Percentiles rank a stretch among this genome's conserved stretches.
These are phyloP conservation scores for Oryza officinalis DNA, from an alignment of 176 grass and related monocot genomes.

Conservation along the genomic window DNA sequence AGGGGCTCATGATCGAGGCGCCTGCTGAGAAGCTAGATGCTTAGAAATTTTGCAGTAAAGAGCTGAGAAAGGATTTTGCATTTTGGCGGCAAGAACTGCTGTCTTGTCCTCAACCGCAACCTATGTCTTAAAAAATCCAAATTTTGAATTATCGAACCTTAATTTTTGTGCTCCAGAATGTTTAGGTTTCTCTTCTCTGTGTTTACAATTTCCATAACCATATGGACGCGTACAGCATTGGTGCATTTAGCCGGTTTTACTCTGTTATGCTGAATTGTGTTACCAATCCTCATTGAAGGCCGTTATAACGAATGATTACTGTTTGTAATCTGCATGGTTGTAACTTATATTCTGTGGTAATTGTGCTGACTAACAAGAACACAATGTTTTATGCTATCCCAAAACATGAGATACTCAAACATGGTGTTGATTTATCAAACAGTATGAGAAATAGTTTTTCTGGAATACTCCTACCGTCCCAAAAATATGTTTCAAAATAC, in stretches of 20 bases:
- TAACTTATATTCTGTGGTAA: no score
- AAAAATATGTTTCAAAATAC: no score
- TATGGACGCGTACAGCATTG: background rate
- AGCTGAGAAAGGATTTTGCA: background rate
- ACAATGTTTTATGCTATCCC: no score
- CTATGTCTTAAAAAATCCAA: background rate
- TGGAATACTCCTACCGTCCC: no score
- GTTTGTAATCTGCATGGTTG: no score
- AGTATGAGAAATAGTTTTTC: no score
- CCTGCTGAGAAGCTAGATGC: slow-evolving; percentile 62
- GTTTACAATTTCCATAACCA: background rate
- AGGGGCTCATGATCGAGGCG: slow-evolving; percentile 51
- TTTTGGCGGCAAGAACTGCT: background rate
- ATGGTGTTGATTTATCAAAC: no score
- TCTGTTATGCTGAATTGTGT: background rate
- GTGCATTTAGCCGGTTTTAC: background rate
- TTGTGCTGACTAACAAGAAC: no score
- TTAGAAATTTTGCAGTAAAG: slow-evolving; percentile 16
- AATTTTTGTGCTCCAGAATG: background rate
- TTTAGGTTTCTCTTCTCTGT: background rate
- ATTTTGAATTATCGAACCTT: slow-evolving; percentile 34
- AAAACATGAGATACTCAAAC: no score
- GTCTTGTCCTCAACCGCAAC: slow-evolving; percentile 2
- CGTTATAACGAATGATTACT: no score
- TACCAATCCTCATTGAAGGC: background rate